phyloP scores from a whole-genome alignment of 305 asterid genomes.

The Fraxinus latifolia region DNA sequence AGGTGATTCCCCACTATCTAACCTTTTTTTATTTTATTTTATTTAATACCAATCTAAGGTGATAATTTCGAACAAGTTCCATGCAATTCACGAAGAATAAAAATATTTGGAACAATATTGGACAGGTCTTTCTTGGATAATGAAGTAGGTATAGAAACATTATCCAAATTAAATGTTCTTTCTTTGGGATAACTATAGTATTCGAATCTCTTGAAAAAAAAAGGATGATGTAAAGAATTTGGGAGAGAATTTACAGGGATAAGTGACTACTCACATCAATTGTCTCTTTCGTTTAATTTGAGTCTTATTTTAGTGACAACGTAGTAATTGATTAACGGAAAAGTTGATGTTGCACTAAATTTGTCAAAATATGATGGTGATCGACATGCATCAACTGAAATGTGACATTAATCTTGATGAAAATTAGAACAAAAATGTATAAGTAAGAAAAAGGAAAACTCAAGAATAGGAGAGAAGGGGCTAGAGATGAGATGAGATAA shows the following conservation, averaged over 20 bases:
- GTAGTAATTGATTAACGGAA: background rate
- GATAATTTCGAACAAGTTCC: slow-evolving; percentile 29
- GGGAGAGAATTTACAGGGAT: background rate
- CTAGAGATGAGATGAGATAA: too few relatives aligned
- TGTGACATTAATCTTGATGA: background rate
- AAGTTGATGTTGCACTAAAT: background rate
- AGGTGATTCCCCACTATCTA: slow-evolving; percentile 44
- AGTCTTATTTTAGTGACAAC: background rate
- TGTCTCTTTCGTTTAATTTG: background rate
- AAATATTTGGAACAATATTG: slow-evolving; percentile 22
- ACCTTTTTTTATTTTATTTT: slow-evolving; percentile 13
- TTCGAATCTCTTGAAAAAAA: background rate
- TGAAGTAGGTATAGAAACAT: background rate
- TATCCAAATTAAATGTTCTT: background rate
- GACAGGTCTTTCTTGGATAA: slow-evolving; percentile 2
- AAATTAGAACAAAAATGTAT: background rate
- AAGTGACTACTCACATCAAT: background rate
- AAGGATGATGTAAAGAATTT: background rate
- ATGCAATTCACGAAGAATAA: slow-evolving; percentile 27
- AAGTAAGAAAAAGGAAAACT: too few relatives aligned
- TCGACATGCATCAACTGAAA: background rate
- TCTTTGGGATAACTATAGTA: background rate
- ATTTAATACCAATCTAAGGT: slow-evolving; percentile 22
- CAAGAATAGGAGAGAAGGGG: too few relatives aligned
- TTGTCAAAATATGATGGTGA: background rate